Evolutionary conservation across 257 asterid genomes (phyloP), one percentile per base, ranked within the genome.

Genomic region (Solanum paucissectum): DNA sequence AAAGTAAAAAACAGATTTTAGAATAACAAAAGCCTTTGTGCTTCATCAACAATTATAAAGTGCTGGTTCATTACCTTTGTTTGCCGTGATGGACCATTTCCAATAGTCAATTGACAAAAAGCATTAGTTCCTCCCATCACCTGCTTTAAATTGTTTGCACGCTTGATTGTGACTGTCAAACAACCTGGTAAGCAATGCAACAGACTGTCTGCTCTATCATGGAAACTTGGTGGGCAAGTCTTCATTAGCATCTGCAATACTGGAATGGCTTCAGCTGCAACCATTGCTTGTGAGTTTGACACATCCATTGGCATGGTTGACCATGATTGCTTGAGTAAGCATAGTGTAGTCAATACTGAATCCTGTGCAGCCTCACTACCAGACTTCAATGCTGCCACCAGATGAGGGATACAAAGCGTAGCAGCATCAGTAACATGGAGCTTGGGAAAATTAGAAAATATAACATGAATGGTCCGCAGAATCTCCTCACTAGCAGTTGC

Each of bases 231-330:
- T 13, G 97, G 98, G 87, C 96, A 93, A 82, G 93, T 92, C 82
- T 92, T 92, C 92, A 95, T 85, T 44, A 94, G 94, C 91, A 86
- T 92, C 90, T 96, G 99, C 88, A 96, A 90, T 87, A 89, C 88
- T 40, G 98, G 98, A 89, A 95, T 94, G 90, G 98, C 98, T 93
- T 96, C 98, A 25, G 98, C 93, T 83, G 96, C 98, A 85, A 90
- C 92, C 91, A 90, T 93, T 52, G 98, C 90, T 90, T 96, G 99
- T 66, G 98, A 93, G 88, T 89, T 95, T 32, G 96, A 93, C 88
- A 94, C 93, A 84, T 96, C 98, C 64, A 93, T 44, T 34, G 98
- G 96, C 95, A 96, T 94, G 87, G 90, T 77, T 60, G 97, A 55
- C 99, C 99, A 96, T 9, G 98, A 95, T 21, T 93, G 98, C 90